A percentile compares a stretch with the other conserved stretches of the same genome.
Conservation (phyloP, 2,329 filamentous ascomycete species). For the Fusarium falciforme region DNA sequence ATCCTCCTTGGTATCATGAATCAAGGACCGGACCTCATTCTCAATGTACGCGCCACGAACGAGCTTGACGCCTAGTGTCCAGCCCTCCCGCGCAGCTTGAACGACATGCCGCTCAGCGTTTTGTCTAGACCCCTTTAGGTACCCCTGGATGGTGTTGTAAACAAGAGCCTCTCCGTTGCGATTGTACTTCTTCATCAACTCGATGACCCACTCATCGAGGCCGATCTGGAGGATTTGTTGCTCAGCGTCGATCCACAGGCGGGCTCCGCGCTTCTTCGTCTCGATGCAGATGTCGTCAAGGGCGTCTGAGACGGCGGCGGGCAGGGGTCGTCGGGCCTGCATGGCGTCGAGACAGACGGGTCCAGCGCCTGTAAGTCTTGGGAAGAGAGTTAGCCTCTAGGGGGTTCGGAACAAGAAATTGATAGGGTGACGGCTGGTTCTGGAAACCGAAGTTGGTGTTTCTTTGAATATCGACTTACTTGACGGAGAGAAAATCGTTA, state of each 20-base stretch:
- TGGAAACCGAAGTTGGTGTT: too few species aligned
- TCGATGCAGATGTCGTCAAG: constrained; percentile 51
- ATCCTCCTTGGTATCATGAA: constrained; percentile 62
- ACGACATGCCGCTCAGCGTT: constrained; percentile 59
- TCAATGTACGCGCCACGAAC: constrained; percentile 66
- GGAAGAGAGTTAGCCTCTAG: not conserved
- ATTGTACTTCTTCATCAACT: constrained; percentile 53
- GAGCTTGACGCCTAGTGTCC: constrained; percentile 65
- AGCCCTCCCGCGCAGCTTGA: constrained; percentile 57
- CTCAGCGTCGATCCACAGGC: constrained; percentile 58
- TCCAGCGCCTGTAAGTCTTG: constrained; percentile 54
- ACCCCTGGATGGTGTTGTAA: constrained; percentile 66
- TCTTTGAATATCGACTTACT: constrained; percentile 49
- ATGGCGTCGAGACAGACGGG: constrained; percentile 52
- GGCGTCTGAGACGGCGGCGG: constrained; percentile 53
- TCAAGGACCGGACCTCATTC: constrained; percentile 58
- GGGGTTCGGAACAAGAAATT: not conserved
- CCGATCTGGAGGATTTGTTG: constrained; percentile 55
- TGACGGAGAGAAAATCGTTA: constrained; percentile 69
- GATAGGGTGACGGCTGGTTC: too few species aligned
- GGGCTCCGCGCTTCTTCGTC: constrained; percentile 50
- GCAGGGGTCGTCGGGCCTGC: constrained; percentile 46
- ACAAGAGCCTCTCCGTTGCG: constrained; percentile 46
- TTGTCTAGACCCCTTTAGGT: constrained; percentile 58
- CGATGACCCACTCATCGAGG: constrained; percentile 45